Evolutionary conservation across 176 grass and related monocot genomes (phyloP).

Genomic region (Oryza punctata): DNA sequence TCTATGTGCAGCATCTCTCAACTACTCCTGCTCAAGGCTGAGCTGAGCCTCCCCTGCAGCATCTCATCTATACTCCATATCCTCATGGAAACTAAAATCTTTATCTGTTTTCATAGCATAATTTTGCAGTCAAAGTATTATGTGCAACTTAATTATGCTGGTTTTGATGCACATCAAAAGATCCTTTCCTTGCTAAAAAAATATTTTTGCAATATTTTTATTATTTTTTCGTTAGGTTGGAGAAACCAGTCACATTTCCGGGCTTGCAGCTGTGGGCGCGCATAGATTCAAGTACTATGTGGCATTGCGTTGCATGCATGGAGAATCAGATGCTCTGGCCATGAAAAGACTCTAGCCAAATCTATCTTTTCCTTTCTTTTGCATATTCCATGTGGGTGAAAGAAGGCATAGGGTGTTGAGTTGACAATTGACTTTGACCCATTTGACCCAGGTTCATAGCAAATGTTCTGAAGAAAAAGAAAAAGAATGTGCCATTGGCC

Average conservation of each 20-base stretch:
- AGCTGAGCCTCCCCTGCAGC: neutral
- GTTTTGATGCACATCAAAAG: neutral
- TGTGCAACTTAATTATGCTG: neutral
- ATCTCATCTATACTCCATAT: neutral
- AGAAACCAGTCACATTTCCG: neutral
- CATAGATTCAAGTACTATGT: slow-evolving; percentile 33
- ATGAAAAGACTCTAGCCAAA: slow-evolving; percentile 61
- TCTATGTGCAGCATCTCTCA: slow-evolving; percentile 12
- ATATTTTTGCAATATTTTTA: neutral
- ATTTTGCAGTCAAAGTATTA: neutral
- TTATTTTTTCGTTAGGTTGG: neutral
- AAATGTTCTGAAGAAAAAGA: neutral
- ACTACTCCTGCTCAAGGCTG: neutral
- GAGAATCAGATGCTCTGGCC: slow-evolving; percentile 57
- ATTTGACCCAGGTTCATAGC: slow-evolving; percentile 42
- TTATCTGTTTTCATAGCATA: neutral
- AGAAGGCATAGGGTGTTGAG: slow-evolving; percentile 20
- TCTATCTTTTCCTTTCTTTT: slow-evolving; percentile 37
- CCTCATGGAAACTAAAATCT: neutral
- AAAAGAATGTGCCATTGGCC: slow-evolving; percentile 9
- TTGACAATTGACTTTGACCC: slow-evolving; percentile 57
- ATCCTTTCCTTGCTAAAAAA: neutral
- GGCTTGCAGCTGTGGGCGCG: slow-evolving; percentile 1
- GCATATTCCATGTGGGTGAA: slow-evolving; percentile 37
- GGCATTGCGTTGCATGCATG: slow-evolving; percentile 28